Evolutionary conservation across 805 yeast species (phyloP).

Genomic region (fission yeast (Schizosaccharomyces pombe)): DNA sequence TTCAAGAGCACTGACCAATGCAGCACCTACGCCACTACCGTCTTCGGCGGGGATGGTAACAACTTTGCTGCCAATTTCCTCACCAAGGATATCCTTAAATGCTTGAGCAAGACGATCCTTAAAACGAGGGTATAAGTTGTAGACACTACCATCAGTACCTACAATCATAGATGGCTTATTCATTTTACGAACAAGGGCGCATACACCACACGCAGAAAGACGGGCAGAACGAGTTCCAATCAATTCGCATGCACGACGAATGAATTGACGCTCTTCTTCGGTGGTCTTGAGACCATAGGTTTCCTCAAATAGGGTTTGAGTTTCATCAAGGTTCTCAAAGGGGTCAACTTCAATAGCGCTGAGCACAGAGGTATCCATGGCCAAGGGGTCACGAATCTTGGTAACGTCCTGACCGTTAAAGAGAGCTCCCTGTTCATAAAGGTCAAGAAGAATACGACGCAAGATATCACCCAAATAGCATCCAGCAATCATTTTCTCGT

Average conservation of each 20-base stretch:
- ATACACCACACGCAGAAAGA: conserved; percentile 81
- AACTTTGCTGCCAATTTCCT: conserved; percentile 48
- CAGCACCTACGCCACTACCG: conserved; percentile 46
- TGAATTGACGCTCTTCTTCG: conserved; percentile 52
- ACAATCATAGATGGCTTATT: conserved; percentile 45
- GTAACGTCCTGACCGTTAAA: conserved; percentile 48
- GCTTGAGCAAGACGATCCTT: conserved; percentile 72
- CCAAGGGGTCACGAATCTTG: conserved; percentile 36
- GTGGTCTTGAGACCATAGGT: conserved; percentile 44
- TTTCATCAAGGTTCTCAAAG: conserved; percentile 57
- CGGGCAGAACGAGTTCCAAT: conserved; percentile 86
- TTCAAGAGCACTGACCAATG: background rate
- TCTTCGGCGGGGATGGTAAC: conserved; percentile 81
- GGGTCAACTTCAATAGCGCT: conserved; percentile 76
- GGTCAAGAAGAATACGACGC: conserved; percentile 56
- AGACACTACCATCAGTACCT: conserved; percentile 95
- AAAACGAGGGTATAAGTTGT: conserved; percentile 81
- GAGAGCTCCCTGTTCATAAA: conserved; percentile 36
- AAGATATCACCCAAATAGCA: conserved; percentile 83
- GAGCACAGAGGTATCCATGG: conserved; percentile 76
- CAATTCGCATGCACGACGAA: conserved; percentile 62
- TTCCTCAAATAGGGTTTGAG: conserved; percentile 37
- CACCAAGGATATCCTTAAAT: conserved; percentile 67
- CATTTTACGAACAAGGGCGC: conserved; percentile 78
- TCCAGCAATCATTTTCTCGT: conserved; percentile 94